These are phyloP conservation scores for Podospora conica DNA, from an alignment of 495 filamentous ascomycete species.

Conservation along the genomic window DNA sequence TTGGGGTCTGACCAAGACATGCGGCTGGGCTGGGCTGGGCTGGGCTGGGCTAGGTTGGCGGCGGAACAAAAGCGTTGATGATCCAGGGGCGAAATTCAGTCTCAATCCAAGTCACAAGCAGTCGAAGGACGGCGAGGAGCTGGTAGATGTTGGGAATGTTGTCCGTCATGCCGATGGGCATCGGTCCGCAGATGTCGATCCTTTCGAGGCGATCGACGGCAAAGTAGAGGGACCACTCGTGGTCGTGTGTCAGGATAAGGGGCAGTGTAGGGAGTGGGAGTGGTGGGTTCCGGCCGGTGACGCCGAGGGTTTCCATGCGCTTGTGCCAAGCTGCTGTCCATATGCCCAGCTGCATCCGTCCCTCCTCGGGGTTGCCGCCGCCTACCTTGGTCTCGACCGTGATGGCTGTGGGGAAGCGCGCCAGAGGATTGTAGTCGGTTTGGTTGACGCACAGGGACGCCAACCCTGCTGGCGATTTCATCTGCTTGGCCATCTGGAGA, in stretches of 20 bases:
- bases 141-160: conserved; percentile 3
- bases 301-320: conserved; percentile 5
- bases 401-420: neutral
- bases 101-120: neutral
- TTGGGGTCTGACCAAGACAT: too few relatives aligned
- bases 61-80: neutral
- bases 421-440: conserved; percentile 3
- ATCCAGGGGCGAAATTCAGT: neutral
- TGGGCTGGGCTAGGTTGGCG: too few relatives aligned
- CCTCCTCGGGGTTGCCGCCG: conserved; percentile 5
- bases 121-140: neutral
- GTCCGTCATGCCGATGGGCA: conserved; percentile 3
- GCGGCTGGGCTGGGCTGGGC: too few relatives aligned
- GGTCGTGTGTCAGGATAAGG: conserved; percentile 6
- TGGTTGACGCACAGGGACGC: conserved; percentile 1
- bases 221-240: conserved; percentile 8
- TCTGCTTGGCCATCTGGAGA: neutral
- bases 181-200: neutral
- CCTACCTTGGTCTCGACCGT: conserved; percentile 7
- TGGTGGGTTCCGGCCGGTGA: neutral
- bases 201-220: conserved; percentile 3
- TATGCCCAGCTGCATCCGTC: conserved; percentile 4
- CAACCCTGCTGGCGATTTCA: neutral
- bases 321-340: conserved; percentile 11
- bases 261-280: conserved; percentile 1